These are phyloP conservation scores for Prunus yedoensis DNA, from an alignment of 331 rosid species.

Conservation along the genomic window DNA sequence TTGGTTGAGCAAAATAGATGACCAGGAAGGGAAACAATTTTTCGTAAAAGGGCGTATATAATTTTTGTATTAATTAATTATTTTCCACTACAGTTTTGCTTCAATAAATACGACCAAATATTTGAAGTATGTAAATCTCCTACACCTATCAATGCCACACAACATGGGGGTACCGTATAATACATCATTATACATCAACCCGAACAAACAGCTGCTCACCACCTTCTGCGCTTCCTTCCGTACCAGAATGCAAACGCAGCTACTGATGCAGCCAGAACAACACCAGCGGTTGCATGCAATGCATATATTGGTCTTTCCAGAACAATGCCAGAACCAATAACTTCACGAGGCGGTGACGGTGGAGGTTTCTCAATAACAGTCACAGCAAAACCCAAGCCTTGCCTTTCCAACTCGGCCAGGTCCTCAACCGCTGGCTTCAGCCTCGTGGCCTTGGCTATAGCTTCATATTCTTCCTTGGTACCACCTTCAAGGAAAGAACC, in stretches of 20 bases:
- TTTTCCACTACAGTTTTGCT: slow-evolving; percentile 10
- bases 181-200: slow-evolving; percentile 18
- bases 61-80: not conserved
- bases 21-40: too few relatives aligned
- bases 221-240: slow-evolving; percentile 77
- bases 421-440: slow-evolving; percentile 74
- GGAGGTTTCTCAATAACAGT: slow-evolving; percentile 48
- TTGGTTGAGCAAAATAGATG: too few relatives aligned
- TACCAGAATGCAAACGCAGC: slow-evolving; percentile 85
- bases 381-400: slow-evolving; percentile 72
- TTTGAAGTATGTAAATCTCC: slow-evolving; percentile 5
- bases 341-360: slow-evolving; percentile 30
- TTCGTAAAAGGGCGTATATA: not conserved
- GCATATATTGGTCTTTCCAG: slow-evolving; percentile 62
- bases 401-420: slow-evolving; percentile 70
- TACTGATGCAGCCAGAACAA: slow-evolving; percentile 74
- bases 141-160: slow-evolving; percentile 28
- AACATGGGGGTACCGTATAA: too few relatives aligned
- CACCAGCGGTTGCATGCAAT: slow-evolving; percentile 91
- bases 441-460: slow-evolving; percentile 69
- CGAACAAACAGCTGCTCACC: slow-evolving; percentile 47
- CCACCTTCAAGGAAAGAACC: slow-evolving; percentile 83
- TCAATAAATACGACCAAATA: slow-evolving; percentile 12
- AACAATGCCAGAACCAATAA: slow-evolving; percentile 37
- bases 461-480: slow-evolving; percentile 70